phyloP scores from a whole-genome alignment of 2,329 filamentous ascomycete genomes.

The Fusarium illudens region DNA sequence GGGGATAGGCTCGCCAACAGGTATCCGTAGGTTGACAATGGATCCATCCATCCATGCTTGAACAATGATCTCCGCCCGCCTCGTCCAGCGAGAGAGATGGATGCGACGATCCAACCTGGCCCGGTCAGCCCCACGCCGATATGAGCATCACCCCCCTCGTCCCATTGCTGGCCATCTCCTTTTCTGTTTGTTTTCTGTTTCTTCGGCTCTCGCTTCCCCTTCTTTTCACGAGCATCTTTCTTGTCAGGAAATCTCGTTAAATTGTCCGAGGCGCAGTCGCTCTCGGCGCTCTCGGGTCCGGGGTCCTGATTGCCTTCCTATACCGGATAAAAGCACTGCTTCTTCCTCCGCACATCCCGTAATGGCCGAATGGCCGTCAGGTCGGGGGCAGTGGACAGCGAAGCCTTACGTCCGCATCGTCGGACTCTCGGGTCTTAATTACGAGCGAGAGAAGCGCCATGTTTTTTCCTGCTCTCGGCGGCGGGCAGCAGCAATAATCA shows the following conservation, averaged over 20 bases:
- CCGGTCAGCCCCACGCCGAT: constrained; percentile 18
- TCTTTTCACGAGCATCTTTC: neutral
- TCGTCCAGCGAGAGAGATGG: constrained; percentile 17
- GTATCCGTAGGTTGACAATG: no score
- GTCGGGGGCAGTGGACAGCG: neutral
- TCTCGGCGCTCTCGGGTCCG: constrained; percentile 5
- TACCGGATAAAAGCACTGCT: constrained; percentile 15
- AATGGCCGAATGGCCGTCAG: no score
- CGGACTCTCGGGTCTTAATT: constrained; percentile 39
- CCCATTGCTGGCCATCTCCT: neutral
- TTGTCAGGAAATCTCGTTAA: neutral
- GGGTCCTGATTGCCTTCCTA: constrained; percentile 22
- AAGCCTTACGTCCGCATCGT: constrained; percentile 27
- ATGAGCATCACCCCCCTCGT: constrained; percentile 9
- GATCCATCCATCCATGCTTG: no score
- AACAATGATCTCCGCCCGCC: constrained; percentile 24
- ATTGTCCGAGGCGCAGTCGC: neutral
- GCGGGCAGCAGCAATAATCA: neutral
- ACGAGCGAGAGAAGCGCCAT: constrained; percentile 34
- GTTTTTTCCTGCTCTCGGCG: constrained; percentile 1
- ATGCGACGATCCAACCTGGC: constrained; percentile 2
- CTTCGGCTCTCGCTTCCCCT: neutral
- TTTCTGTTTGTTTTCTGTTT: neutral
- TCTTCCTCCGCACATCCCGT: constrained; percentile 22
- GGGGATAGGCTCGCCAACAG: neutral